Base-by-base conservation (phyloP, 306 rosid genomes). In the barrel medic (Medicago truncatula) region DNA sequence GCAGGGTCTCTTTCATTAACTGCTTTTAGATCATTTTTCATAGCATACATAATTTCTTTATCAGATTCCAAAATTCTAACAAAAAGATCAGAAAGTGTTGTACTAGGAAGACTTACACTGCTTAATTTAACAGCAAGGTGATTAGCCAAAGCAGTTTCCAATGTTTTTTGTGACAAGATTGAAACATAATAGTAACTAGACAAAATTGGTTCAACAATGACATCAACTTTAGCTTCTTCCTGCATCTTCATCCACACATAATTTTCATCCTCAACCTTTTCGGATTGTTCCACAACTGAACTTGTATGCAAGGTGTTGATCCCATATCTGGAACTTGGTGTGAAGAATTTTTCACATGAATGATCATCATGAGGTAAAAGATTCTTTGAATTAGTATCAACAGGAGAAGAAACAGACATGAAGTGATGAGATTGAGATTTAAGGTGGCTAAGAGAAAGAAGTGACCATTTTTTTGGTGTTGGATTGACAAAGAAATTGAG, bases 1-100 rank as follows among this genome's bases (percentile, higher is more conserved):
- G 98, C 95, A 2, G 97, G 97, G 75, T 95, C 98, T 31, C 97
- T 76, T 28, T 95, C 93, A 28, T 83, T 89, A n/a, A 84, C 96
- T 2, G 96, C 98, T 52, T 67, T 80, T 9, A 95, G 58, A 62
- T 95, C 97, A 39, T 52, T 49, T 59, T 70, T 71, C 20, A 83
- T 89, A 10, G 87, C 78, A 44, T 47, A 62, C 68, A 85, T 39
- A 61, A 90, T 78, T 9, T 82, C 86, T 1, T 41, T 5, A n/a
- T 88, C 87, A 12, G 59, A 82, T 1, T 65, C 58, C 4, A 95
- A 58, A 25, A 82, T 80, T 15, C 81, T 85, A 5, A 68, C 15
- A 75, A 95, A 90, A 39, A 90, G 70, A 70, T 90, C 90, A 34
- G 7, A 78, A 0, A 95, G 90, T 12, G 92, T 84, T 1, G 41